These are phyloP conservation scores for Aureobasidium sp. DNA, from an alignment of 2,329 filamentous ascomycete genomes.

Conservation along the genomic window DNA sequence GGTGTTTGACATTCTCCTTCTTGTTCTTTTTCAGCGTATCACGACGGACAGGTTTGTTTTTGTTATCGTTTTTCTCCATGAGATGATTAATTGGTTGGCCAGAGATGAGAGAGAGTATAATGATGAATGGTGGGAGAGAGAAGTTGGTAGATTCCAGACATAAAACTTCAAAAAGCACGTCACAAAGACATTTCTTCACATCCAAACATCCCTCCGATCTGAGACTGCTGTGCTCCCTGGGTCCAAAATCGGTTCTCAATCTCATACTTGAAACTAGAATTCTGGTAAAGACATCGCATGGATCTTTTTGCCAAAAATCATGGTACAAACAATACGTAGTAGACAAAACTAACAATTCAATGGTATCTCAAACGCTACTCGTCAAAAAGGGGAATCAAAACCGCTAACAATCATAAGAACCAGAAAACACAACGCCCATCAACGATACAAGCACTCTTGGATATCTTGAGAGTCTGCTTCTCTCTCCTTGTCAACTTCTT, in stretches of 20 bases:
- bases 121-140: neutral
- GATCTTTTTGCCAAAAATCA: neutral
- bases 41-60: neutral
- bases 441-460: neutral
- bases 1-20: neutral
- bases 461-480: neutral
- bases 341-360: neutral
- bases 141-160: neutral
- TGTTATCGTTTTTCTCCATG: neutral
- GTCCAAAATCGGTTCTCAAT: neutral
- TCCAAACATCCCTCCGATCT: neutral
- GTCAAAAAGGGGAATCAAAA: neutral
- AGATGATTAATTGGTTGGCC: neutral
- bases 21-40: neutral
- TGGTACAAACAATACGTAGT: neutral
- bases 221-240: neutral
- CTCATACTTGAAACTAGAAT: neutral
- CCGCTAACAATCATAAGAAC: neutral
- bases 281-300: too few relatives aligned
- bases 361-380: constrained; percentile 3
- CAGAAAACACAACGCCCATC: neutral
- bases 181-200: neutral
- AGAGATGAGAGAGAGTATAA: neutral
- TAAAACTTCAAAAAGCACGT: neutral
- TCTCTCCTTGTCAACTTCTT: neutral